Conservation (phyloP, 2,329 filamentous ascomycete genomes). For the Aspergillus sp. region DNA sequence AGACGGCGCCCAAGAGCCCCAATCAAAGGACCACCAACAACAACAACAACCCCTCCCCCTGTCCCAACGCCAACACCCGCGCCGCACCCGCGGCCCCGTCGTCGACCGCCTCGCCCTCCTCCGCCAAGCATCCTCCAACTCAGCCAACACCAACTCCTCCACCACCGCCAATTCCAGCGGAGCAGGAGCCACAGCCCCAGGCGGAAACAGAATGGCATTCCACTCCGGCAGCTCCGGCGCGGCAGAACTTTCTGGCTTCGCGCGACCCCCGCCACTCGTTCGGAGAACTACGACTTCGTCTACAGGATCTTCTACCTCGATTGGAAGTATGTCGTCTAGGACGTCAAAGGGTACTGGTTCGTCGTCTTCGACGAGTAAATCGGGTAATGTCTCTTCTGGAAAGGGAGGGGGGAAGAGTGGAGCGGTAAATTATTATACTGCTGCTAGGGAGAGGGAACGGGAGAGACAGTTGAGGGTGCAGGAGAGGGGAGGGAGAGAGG, state of each 20-base stretch:
- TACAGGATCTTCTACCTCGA: constrained; percentile 24
- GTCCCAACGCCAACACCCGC: constrained; percentile 36
- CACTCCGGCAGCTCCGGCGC: constrained; percentile 26
- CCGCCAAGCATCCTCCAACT: constrained; percentile 48
- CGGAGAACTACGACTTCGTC: constrained; percentile 35
- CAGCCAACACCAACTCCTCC: constrained; percentile 32
- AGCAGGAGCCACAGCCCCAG: too few relatives aligned
- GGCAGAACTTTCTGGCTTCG: constrained; percentile 31
- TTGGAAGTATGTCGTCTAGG: constrained; percentile 38
- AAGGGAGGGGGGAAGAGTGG: constrained; percentile 52
- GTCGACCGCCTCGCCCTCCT: constrained; percentile 49
- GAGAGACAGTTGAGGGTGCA: constrained; percentile 56
- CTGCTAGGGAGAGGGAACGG: constrained; percentile 60
- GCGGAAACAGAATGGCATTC: constrained; percentile 35
- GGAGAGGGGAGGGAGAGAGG: constrained; percentile 49
- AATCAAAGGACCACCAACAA: constrained; percentile 5
- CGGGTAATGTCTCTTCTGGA: background rate
- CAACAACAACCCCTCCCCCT: constrained; percentile 32
- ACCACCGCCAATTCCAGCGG: constrained; percentile 23
- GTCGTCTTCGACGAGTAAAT: background rate
- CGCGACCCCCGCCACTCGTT: constrained; percentile 30
- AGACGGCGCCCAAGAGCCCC: background rate
- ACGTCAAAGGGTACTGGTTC: constrained; percentile 49
- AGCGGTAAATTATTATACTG: constrained; percentile 59
- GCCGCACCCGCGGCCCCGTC: constrained; percentile 44